These are phyloP conservation scores for Lachnellula cervina DNA, from an alignment of 2,329 filamentous ascomycete species.

Conservation along the genomic window DNA sequence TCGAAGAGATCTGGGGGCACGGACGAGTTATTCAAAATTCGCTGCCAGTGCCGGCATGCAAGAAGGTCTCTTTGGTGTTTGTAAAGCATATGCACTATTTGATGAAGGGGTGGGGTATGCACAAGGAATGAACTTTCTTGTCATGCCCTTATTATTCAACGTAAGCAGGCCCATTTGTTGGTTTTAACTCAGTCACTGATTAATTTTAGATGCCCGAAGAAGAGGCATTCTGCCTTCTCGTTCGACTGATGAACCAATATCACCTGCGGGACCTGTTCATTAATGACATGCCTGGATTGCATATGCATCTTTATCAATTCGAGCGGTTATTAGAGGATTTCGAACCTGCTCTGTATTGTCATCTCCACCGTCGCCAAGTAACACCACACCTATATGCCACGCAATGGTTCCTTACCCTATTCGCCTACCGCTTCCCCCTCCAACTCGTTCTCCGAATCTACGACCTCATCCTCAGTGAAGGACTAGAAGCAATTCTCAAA, in stretches of 20 bases:
- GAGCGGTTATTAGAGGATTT: conserved; percentile 89
- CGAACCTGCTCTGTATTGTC: conserved; percentile 91
- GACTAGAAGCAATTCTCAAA: conserved; percentile 85
- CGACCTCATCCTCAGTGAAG: conserved; percentile 89
- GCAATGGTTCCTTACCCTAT: conserved; percentile 98
- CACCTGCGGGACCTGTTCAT: conserved; percentile 88
- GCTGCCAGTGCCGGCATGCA: conserved; percentile 86
- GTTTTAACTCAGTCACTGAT: conserved; percentile 19
- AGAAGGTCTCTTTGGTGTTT: conserved; percentile 89
- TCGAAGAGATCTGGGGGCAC: conserved; percentile 80
- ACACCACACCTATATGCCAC: conserved; percentile 92
- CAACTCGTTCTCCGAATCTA: conserved; percentile 96
- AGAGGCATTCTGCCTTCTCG: conserved; percentile 90
- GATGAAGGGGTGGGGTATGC: conserved; percentile 95
- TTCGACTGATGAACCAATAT: conserved; percentile 95
- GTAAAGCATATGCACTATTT: conserved; percentile 94
- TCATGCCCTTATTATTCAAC: conserved; percentile 95
- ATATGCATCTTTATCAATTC: conserved; percentile 91
- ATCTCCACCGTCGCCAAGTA: conserved; percentile 82
- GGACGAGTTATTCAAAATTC: conserved; percentile 96
- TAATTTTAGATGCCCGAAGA: conserved; percentile 78
- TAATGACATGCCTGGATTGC: conserved; percentile 92
- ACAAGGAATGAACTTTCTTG: conserved; percentile 97
- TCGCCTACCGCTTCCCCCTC: conserved; percentile 93
- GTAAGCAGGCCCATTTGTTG: conserved; percentile 42